Evolutionary conservation across 768 basidiomycete species (phyloP).

Genomic region (Cystobasidiopsis lactophilus): DNA sequence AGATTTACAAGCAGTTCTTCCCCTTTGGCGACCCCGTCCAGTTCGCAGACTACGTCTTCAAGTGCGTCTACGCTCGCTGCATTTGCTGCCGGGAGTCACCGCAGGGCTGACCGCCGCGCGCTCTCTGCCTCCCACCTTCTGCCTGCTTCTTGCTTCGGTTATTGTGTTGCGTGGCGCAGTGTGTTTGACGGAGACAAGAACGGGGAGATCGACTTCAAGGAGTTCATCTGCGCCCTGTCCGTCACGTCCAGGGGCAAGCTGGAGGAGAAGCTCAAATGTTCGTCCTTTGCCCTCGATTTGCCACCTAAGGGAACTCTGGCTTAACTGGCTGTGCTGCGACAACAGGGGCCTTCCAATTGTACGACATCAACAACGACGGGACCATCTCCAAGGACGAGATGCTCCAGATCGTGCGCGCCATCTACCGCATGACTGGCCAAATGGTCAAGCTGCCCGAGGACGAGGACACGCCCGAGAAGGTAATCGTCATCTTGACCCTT

Average conservation of each 20-base stretch:
- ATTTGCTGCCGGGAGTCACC: conserved; percentile 6
- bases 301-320: neutral
- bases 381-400: conserved; percentile 97
- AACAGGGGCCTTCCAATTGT: conserved; percentile 98
- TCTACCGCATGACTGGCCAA: conserved; percentile 99
- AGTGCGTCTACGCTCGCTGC: conserved; percentile 38
- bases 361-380: conserved; percentile 96
- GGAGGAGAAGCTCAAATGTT: conserved; percentile 97
- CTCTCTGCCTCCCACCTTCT: neutral
- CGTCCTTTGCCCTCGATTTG: conserved; percentile 20
- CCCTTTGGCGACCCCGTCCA: conserved; percentile 93
- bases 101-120: neutral
- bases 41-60: conserved; percentile 97
- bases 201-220: conserved; percentile 95
- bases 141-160: neutral
- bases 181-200: conserved; percentile 60
- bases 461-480: conserved; percentile 99
- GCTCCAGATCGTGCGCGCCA: conserved; percentile 90
- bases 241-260: conserved; percentile 77
- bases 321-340: neutral
- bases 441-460: conserved; percentile 97
- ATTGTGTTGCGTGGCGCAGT: neutral
- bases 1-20: conserved; percentile 99
- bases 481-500: conserved; percentile 17
- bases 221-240: conserved; percentile 94